Evolutionary conservation across 768 basidiomycete species (phyloP).

Genomic region (Boletus vermiculosoides): DNA sequence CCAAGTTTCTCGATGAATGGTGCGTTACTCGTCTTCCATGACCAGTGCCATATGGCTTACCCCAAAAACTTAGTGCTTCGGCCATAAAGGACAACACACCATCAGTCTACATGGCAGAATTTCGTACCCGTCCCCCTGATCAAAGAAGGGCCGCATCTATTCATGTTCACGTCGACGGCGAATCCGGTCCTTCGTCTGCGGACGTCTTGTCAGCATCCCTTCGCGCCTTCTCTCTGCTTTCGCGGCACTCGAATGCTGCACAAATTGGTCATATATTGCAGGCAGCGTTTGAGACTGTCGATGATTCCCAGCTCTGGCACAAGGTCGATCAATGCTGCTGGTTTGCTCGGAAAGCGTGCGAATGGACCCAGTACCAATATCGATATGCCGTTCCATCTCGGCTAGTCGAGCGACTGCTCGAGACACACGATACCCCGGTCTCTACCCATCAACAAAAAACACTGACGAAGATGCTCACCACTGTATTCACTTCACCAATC

Average conservation of each 20-base stretch:
- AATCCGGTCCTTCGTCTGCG: conserved; percentile 70
- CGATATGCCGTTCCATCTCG: conserved; percentile 86
- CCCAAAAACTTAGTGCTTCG: conserved; percentile 42
- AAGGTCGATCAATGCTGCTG: conserved; percentile 75
- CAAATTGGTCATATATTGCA: conserved; percentile 75
- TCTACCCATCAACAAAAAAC: conserved; percentile 55
- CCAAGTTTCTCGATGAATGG: conserved; percentile 65
- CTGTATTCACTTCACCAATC: conserved; percentile 77
- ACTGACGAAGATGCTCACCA: conserved; percentile 74
- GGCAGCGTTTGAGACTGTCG: conserved; percentile 67
- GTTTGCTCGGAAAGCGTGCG: conserved; percentile 73
- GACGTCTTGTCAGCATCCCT: conserved; percentile 79
- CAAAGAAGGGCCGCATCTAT: conserved; percentile 88
- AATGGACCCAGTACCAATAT: conserved; percentile 92
- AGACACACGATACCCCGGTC: conserved; percentile 52
- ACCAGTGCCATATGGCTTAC: neutral
- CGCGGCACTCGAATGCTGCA: conserved; percentile 71
- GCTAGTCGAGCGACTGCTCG: conserved; percentile 73
- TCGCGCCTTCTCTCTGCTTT: conserved; percentile 65
- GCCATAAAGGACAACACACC: conserved; percentile 66
- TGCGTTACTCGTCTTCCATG: conserved; percentile 30
- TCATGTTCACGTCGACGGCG: conserved; percentile 84
- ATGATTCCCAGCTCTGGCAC: conserved; percentile 61
- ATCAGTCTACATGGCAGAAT: conserved; percentile 82
- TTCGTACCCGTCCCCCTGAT: conserved; percentile 71